phyloP scores from a whole-genome alignment of 306 rosid species.

The Vicia sativa region DNA sequence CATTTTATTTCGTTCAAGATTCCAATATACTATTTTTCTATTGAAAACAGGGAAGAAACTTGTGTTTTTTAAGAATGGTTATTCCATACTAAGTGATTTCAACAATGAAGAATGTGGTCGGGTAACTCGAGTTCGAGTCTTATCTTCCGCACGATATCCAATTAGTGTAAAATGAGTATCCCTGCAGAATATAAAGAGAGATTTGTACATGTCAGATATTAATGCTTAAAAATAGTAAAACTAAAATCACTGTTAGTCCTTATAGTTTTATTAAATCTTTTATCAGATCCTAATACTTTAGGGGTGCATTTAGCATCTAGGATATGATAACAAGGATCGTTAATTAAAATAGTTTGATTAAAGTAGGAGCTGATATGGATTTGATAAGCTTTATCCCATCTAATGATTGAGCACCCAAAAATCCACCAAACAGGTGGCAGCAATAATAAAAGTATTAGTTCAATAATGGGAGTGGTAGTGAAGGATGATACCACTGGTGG shows the following conservation, averaged over 20 bases:
- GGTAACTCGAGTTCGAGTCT: slow-evolving; percentile 25
- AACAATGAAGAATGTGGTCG: not conserved
- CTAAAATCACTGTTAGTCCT: not conserved
- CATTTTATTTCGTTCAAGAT: slow-evolving; percentile 36
- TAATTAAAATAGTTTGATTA: not conserved
- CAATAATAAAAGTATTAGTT: not conserved
- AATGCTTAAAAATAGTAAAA: slow-evolving; percentile 7
- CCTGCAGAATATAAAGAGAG: slow-evolving; percentile 54
- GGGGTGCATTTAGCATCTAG: not conserved
- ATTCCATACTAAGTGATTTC: slow-evolving; percentile 22
- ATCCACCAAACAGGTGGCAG: slow-evolving; percentile 5
- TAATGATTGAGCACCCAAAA: not conserved
- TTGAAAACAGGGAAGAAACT: slow-evolving; percentile 26
- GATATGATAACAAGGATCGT: not conserved
- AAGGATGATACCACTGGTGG: slow-evolving; percentile 6
- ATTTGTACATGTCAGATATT: slow-evolving; percentile 36
- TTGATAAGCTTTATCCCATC: not conserved
- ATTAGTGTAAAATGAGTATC: slow-evolving; percentile 66
- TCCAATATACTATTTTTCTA: slow-evolving; percentile 29
- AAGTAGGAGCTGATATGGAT: not conserved
- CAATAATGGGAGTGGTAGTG: not conserved
- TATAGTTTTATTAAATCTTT: slow-evolving; percentile 1
- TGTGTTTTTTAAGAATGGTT: not conserved
- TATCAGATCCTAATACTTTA: not conserved
- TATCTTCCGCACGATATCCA: slow-evolving; percentile 63